These are phyloP conservation scores for Trichoderma sp. DNA, from an alignment of 2,329 filamentous ascomycete species.

Conservation along the genomic window DNA sequence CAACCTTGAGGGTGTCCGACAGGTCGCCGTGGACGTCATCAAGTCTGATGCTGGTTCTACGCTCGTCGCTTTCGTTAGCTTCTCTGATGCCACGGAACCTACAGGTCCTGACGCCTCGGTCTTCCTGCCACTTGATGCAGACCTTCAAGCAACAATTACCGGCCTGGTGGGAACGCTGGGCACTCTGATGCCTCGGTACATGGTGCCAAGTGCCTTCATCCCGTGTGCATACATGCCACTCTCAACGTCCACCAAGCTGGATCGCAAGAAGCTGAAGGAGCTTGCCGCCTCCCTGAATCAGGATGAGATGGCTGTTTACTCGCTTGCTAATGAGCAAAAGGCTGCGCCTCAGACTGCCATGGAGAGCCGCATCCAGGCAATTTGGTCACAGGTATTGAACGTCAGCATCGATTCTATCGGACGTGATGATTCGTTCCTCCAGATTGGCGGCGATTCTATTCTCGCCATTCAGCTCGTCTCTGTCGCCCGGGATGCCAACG, in stretches of 20 bases:
- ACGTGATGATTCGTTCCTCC: slow-evolving; percentile 31
- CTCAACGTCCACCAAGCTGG: slow-evolving; percentile 24
- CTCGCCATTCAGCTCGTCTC: slow-evolving; percentile 32
- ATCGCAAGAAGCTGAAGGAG: slow-evolving; percentile 26
- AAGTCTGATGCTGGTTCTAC: background rate
- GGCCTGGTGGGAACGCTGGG: background rate
- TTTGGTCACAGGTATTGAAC: slow-evolving; percentile 35
- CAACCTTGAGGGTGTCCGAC: slow-evolving; percentile 11
- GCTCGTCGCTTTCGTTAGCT: slow-evolving; percentile 16
- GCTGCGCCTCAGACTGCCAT: slow-evolving; percentile 30
- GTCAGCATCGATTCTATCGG: slow-evolving; percentile 26
- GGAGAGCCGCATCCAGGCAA: slow-evolving; percentile 38
- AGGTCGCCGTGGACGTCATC: slow-evolving; percentile 26
- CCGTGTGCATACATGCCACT: slow-evolving; percentile 24
- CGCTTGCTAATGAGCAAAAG: slow-evolving; percentile 34
- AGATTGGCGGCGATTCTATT: slow-evolving; percentile 33
- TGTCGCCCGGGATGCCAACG: slow-evolving; percentile 8
- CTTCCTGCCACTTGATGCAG: background rate
- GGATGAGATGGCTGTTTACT: slow-evolving; percentile 30
- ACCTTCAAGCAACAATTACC: background rate
- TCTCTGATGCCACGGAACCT: slow-evolving; percentile 2
- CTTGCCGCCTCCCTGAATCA: background rate
- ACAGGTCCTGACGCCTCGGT: background rate
- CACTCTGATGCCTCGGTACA: slow-evolving; percentile 20
- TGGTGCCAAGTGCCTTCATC: slow-evolving; percentile 23